Conservation (phyloP, 805 yeast genomes). For the Saturnispora quitensis region DNA sequence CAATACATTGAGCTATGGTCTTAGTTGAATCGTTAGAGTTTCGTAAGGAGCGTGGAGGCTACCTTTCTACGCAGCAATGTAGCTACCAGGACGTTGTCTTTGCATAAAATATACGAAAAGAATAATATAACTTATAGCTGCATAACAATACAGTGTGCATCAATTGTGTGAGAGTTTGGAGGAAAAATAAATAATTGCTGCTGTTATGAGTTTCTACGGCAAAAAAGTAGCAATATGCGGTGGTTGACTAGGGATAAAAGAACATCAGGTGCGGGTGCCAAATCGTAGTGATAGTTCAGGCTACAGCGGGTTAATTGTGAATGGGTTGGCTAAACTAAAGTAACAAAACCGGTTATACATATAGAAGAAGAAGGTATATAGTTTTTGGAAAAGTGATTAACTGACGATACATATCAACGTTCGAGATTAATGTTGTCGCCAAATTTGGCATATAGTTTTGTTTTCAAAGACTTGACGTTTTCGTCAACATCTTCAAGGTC, state of each 20-base stretch:
- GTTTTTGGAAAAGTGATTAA: background rate
- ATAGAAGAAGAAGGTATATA: background rate
- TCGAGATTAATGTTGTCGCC: conserved; percentile 87
- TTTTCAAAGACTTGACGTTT: conserved; percentile 53
- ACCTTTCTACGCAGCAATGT: no score
- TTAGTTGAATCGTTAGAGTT: no score
- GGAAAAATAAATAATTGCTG: no score
- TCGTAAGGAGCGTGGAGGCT: no score
- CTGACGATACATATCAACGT: conserved; percentile 24
- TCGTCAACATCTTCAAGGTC: conserved; percentile 45
- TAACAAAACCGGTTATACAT: background rate
- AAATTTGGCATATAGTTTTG: conserved; percentile 74
- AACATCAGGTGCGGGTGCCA: no score
- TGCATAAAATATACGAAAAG: background rate
- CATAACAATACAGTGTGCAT: background rate
- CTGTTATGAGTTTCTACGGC: background rate
- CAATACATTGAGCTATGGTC: no score
- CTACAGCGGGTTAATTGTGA: background rate
- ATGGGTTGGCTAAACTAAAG: background rate
- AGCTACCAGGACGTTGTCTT: background rate
- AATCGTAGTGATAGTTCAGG: no score
- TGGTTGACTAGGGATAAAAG: background rate
- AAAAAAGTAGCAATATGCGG: background rate
- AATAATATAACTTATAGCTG: background rate
- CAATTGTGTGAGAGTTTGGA: background rate